phyloP scores from a whole-genome alignment of 257 asterid genomes.

The Ilex asprella region DNA sequence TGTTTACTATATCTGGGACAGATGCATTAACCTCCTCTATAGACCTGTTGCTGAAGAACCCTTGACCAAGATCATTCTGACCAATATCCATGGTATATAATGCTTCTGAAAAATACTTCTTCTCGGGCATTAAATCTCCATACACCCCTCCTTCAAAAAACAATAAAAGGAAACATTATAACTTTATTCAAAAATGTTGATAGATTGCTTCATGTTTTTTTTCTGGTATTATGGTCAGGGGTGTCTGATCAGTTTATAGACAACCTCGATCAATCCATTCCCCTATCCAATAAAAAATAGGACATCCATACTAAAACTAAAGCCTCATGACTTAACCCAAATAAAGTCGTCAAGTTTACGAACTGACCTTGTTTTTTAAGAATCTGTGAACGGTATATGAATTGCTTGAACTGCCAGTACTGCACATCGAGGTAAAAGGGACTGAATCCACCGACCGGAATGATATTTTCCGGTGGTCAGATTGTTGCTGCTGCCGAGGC shows the following conservation, averaged over 20 bases:
- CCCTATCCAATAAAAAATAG: neutral
- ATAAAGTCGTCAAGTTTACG: too few species aligned
- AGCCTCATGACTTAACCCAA: too few species aligned
- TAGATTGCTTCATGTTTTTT: neutral
- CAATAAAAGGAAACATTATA: neutral
- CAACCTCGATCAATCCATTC: neutral
- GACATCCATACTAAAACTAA: too few species aligned
- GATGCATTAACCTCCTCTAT: slow-evolving; percentile 60
- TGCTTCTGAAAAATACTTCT: slow-evolving; percentile 38
- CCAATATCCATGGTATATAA: slow-evolving; percentile 75
- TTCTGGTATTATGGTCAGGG: too few species aligned
- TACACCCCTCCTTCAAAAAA: slow-evolving; percentile 27
- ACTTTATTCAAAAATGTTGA: neutral
- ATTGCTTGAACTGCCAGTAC: neutral
- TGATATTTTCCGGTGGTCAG: too few species aligned
- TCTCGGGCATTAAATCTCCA: slow-evolving; percentile 35
- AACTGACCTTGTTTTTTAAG: neutral
- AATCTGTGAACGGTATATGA: neutral
- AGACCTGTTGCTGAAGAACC: slow-evolving; percentile 60
- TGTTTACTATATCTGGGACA: slow-evolving; percentile 56
- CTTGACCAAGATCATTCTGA: slow-evolving; percentile 79
- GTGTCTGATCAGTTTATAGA: too few species aligned
- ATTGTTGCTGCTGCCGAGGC: too few species aligned
- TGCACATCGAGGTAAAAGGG: too few species aligned
- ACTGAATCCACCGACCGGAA: too few species aligned